Percentiles rank a stretch among this genome's conserved stretches.
phyloP scores from a whole-genome alignment of 78 protist species.

The Neovahlkampfia damariscottae region DNA sequence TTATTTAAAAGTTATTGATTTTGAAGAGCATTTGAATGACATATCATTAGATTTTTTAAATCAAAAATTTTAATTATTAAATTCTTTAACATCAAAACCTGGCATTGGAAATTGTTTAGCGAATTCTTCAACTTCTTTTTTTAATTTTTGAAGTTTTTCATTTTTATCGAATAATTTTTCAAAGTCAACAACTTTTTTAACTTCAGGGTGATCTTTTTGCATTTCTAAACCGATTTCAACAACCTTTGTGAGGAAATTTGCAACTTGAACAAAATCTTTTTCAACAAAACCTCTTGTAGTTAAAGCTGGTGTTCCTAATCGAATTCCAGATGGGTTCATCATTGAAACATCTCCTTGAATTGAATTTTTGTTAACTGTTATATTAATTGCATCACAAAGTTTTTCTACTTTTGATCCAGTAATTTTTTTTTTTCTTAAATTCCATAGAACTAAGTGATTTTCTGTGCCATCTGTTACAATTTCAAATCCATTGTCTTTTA shows the following conservation, averaged over 20 bases:
- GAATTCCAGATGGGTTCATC: conserved; percentile 87
- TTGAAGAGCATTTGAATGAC: background rate
- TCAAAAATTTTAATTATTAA: background rate
- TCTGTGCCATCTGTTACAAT: conserved; percentile 93
- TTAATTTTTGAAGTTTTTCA: conserved; percentile 18
- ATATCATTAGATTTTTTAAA: background rate
- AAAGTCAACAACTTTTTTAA: conserved; percentile 72
- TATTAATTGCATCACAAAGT: conserved; percentile 64
- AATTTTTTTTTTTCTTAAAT: conserved; percentile 73
- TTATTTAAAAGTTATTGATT: no score
- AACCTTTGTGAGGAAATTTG: conserved; percentile 68
- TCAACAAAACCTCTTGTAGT: conserved; percentile 85
- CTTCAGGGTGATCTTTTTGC: conserved; percentile 50
- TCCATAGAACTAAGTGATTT: conserved; percentile 93
- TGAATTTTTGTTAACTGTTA: conserved; percentile 95
- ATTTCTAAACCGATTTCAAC: conserved; percentile 48
- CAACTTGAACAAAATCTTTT: conserved; percentile 74
- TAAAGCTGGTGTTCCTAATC: conserved; percentile 91
- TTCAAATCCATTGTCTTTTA: conserved; percentile 65
- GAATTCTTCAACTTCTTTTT: conserved; percentile 50
- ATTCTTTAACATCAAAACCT: conserved; percentile 40
- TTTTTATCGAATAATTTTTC: conserved; percentile 15
- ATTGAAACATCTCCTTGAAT: conserved; percentile 87
- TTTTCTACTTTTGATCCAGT: conserved; percentile 87
- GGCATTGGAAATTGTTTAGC: conserved; percentile 71